Percentiles rank a stretch among this genome's conserved stretches.
Evolutionary conservation across 2,329 filamentous ascomycete genomes (phyloP).

Genomic region (Plectosphaerella plurivora): DNA sequence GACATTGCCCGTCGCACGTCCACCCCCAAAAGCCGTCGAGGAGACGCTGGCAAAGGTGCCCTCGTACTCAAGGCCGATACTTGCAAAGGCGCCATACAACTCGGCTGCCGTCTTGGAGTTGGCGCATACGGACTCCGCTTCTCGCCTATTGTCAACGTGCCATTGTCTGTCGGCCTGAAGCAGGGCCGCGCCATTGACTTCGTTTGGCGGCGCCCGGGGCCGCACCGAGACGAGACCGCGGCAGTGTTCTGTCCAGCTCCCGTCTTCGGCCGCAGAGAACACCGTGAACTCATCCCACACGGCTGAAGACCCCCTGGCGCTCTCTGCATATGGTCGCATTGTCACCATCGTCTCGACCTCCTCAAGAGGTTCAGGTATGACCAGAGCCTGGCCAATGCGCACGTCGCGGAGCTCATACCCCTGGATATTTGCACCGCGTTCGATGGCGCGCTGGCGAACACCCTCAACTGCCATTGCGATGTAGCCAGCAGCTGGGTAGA

Average conservation of each 20-base stretch:
- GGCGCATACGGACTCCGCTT: background rate
- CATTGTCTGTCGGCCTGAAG: background rate
- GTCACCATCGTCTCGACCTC: conserved; percentile 9
- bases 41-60: conserved; percentile 12
- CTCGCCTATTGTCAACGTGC: background rate
- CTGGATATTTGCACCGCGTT: conserved; percentile 4
- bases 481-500: conserved; percentile 31
- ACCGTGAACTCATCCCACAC: conserved; percentile 8
- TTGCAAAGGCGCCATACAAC: conserved; percentile 11
- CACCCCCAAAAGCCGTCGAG: background rate
- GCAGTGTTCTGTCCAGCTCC: conserved; percentile 8
- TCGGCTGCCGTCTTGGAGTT: background rate
- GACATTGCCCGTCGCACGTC: conserved; percentile 4
- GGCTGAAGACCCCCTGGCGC: conserved; percentile 7
- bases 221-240: conserved; percentile 8
- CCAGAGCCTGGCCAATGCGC: conserved; percentile 12
- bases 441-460: conserved; percentile 8
- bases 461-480: conserved; percentile 22
- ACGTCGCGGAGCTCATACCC: conserved; percentile 16
- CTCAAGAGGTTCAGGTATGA: conserved; percentile 4
- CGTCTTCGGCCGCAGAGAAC: conserved; percentile 8
- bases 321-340: conserved; percentile 8
- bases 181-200: conserved; percentile 1
- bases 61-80: conserved; percentile 12
- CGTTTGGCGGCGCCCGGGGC: background rate